Conservation (phyloP, 805 yeast species). For the Candida nanaspora region DNA sequence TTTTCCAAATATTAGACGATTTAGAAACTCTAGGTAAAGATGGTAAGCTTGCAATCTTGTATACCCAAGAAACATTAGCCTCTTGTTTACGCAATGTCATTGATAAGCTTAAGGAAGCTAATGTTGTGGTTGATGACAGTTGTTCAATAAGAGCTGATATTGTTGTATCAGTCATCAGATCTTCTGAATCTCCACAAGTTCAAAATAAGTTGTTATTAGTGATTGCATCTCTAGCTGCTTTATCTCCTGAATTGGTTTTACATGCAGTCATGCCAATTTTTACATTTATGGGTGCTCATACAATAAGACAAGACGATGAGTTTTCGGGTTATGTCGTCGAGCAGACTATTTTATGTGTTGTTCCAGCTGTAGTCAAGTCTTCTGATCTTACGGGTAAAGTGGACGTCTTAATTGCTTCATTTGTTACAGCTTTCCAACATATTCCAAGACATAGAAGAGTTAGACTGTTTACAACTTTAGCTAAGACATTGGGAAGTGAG, state of each 20-base stretch:
- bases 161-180: slow-evolving; percentile 82
- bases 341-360: slow-evolving; percentile 81
- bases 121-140: slow-evolving; percentile 41
- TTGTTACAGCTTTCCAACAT: slow-evolving; percentile 90
- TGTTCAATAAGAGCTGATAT: slow-evolving; percentile 79
- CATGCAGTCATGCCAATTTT: slow-evolving; percentile 99
- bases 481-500: slow-evolving; percentile 64
- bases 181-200: slow-evolving; percentile 87
- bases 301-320: slow-evolving; percentile 94
- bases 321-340: slow-evolving; percentile 89
- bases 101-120: slow-evolving; percentile 37
- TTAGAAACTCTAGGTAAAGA: slow-evolving; percentile 82
- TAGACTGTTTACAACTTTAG: slow-evolving; percentile 69
- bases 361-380: slow-evolving; percentile 72
- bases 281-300: slow-evolving; percentile 98
- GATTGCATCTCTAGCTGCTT: slow-evolving; percentile 77
- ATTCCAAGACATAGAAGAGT: slow-evolving; percentile 96
- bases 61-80: slow-evolving; percentile 86
- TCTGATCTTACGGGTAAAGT: slow-evolving; percentile 52
- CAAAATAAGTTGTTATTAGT: slow-evolving; percentile 84
- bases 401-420: slow-evolving; percentile 80
- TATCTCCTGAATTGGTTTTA: slow-evolving; percentile 84
- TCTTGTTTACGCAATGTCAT: slow-evolving; percentile 74
- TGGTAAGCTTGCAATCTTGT: slow-evolving; percentile 84
- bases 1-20: slow-evolving; percentile 60